Conservation (phyloP, 1,284 basidiomycete genomes). For the Apiotrichum montevideense region DNA sequence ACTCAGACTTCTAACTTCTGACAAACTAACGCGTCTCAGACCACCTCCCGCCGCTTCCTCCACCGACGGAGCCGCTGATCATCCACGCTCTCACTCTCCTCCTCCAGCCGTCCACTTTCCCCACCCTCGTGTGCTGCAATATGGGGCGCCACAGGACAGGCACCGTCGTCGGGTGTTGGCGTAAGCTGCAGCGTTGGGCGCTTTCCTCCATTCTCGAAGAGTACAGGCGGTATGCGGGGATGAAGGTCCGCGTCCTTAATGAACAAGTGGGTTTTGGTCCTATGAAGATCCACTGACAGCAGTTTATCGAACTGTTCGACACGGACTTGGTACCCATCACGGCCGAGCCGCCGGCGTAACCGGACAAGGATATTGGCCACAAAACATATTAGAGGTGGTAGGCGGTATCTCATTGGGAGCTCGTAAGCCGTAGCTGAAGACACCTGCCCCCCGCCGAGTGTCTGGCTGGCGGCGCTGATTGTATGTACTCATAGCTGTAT, state of each 20-base stretch:
- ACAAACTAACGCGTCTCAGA: slow-evolving; percentile 18
- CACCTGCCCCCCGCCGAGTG: background rate
- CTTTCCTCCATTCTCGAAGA: slow-evolving; percentile 52
- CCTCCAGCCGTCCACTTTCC: slow-evolving; percentile 50
- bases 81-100: slow-evolving; percentile 51
- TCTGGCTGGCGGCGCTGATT: background rate
- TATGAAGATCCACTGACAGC: background rate
- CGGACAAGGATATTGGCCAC: background rate
- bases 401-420: too few relatives aligned
- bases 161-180: slow-evolving; percentile 51
- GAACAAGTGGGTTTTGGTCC: slow-evolving; percentile 46
- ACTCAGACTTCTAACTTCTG: too few relatives aligned
- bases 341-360: background rate
- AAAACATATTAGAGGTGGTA: too few relatives aligned
- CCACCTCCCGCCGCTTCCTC: slow-evolving; percentile 43
- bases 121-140: slow-evolving; percentile 53
- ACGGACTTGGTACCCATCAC: slow-evolving; percentile 50
- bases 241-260: slow-evolving; percentile 52
- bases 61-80: slow-evolving; percentile 51
- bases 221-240: slow-evolving; percentile 51
- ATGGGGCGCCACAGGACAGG: slow-evolving; percentile 52
- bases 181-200: slow-evolving; percentile 50
- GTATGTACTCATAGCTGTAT: slow-evolving; percentile 11
- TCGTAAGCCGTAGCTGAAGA: too few relatives aligned
- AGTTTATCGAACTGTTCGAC: slow-evolving; percentile 55